Conservation (phyloP, 164 flowering plant species). For the Piper longum region DNA sequence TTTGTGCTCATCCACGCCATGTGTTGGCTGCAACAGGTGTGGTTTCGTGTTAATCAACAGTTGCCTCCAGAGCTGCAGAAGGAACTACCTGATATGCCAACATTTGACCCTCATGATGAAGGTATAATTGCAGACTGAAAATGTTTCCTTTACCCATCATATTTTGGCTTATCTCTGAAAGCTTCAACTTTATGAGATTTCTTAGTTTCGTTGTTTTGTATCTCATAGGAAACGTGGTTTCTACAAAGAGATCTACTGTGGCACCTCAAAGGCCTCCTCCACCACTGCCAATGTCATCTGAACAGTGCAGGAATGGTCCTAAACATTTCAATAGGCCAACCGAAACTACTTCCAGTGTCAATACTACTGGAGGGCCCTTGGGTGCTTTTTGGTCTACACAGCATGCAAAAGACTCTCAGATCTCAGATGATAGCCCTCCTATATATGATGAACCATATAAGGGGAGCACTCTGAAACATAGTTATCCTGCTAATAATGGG, state of each 20-base stretch:
- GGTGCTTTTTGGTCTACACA: conserved; percentile 94
- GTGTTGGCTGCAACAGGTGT: conserved; percentile 49
- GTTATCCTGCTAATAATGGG: conserved; percentile 10
- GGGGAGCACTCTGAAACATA: conserved; percentile 17
- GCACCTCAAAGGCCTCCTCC: conserved; percentile 82
- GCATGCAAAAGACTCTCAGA: conserved; percentile 48
- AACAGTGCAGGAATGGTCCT: conserved; percentile 21
- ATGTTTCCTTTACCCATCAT: background rate
- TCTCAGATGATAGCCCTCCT: conserved; percentile 33
- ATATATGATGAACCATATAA: conserved; percentile 38
- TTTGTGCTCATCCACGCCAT: conserved; percentile 20
- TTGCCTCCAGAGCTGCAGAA: conserved; percentile 61
- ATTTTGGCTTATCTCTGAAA: background rate
- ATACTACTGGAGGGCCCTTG: conserved; percentile 33
- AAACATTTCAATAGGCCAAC: conserved; percentile 1
- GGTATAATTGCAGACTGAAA: conserved; percentile 17
- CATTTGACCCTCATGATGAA: conserved; percentile 24
- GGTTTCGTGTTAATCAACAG: conserved; percentile 90
- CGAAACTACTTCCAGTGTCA: conserved; percentile 13
- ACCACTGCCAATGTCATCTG: conserved; percentile 53
- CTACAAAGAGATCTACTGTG: conserved; percentile 36
- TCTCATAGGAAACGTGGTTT: conserved; percentile 8
- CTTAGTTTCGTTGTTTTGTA: background rate
- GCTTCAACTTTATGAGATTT: background rate
- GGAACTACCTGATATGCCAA: conserved; percentile 70